Base-by-base conservation (phyloP, 306 rosid genomes). In the Vigna reflexopilosa region DNA sequence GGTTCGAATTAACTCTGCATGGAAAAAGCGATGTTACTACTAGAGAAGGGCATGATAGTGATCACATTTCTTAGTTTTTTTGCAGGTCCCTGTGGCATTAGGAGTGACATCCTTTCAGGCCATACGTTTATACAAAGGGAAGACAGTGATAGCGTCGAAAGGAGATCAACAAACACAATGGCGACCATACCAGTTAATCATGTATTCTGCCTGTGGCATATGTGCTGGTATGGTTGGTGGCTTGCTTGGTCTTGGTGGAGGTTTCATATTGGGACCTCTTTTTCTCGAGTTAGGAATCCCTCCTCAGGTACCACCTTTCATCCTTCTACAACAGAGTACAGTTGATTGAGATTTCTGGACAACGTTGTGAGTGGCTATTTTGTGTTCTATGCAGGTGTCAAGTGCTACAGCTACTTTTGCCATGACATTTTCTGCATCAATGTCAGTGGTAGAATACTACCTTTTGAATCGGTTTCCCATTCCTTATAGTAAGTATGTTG, bases 201-300 rank as follows among this genome's bases (percentile, higher is more conserved):
- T 90, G 1, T 88, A 82, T 75, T 79, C 80, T 74, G 4, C 80
- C n/a, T 81, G 88, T 64, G 95, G 92, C 17, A 49, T 88, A 1
- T 20, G 67, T 12, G 92, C 92, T 72, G 95, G 95, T 13, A 67
- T 88, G 42, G 89, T 90, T 17, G 95, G 95, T 63, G 95, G 95
- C 57, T 79, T 90, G 85, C 91, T 90, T 42, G 95, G 95, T 19
- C 83, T 90, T 12, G 95, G 95, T 64, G 92, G 92, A 7, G 92
- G 92, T 19, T 90, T 90, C 80, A 90, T 90, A 54, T 77, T 90
- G 76, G 94, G 94, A 40, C 94, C 94, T n/a, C 94, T 90, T 70
- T 90, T 90, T 52, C 82, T 88, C 4, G 92, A 88, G 68, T 80
- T 90, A 47, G 92, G 92, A 63, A 85, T 88, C 67, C 91, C 92